These are phyloP conservation scores for Lachancea mirantina DNA, from an alignment of 805 yeast genomes.

Conservation along the genomic window DNA sequence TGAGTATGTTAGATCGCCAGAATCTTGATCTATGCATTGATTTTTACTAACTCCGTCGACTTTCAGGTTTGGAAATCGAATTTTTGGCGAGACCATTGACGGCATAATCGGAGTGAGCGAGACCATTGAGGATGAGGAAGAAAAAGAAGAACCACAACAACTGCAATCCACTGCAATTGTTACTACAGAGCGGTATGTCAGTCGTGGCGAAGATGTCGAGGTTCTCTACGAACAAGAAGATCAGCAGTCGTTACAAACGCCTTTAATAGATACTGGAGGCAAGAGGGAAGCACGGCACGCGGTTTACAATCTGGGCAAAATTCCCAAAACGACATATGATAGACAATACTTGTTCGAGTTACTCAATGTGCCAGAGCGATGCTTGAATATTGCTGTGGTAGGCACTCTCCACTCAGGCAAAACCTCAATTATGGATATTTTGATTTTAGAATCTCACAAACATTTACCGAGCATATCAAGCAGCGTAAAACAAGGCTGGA, in stretches of 20 bases:
- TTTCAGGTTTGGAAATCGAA: too few species aligned
- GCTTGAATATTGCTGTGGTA: slow-evolving; percentile 68
- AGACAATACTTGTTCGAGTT: slow-evolving; percentile 52
- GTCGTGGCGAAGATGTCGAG: slow-evolving; percentile 59
- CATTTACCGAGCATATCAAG: slow-evolving; percentile 23
- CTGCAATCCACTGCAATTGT: slow-evolving; percentile 1
- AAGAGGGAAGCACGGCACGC: slow-evolving; percentile 29
- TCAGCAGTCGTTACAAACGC: slow-evolving; percentile 47
- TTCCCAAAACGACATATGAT: slow-evolving; percentile 58
- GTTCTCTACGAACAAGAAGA: slow-evolving; percentile 51
- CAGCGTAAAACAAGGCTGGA: slow-evolving; percentile 33
- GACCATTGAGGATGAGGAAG: slow-evolving; percentile 8
- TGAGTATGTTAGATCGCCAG: too few species aligned
- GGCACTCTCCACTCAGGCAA: slow-evolving; percentile 86
- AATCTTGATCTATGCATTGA: too few species aligned
- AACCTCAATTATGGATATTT: slow-evolving; percentile 63
- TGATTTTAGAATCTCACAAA: slow-evolving; percentile 61
- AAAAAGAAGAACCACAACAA: slow-evolving; percentile 9
- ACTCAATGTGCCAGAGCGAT: slow-evolving; percentile 49
- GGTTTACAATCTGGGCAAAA: slow-evolving; percentile 16
- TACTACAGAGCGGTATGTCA: slow-evolving; percentile 24
- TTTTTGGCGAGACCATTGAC: too few species aligned
- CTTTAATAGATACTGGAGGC: slow-evolving; percentile 53
- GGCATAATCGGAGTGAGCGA: too few species aligned
- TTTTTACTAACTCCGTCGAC: too few species aligned